A percentile compares a stretch with the other conserved stretches of the same genome.
Conservation (phyloP, 345 rosid species). For the Camelina laxa region DNA sequence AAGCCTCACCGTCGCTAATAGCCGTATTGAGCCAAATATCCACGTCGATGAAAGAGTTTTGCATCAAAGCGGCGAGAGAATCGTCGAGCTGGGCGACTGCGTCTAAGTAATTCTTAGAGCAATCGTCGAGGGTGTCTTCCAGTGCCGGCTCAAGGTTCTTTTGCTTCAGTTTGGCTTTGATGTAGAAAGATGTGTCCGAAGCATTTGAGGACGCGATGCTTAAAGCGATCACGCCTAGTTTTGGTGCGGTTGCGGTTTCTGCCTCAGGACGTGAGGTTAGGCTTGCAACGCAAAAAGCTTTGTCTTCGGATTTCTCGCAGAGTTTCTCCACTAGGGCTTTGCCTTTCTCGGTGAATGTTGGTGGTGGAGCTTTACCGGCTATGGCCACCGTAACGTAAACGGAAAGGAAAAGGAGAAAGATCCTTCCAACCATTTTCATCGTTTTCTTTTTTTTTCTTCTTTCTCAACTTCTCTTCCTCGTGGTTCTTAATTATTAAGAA, state of each 20-base stretch:
- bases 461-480: slow-evolving; percentile 25
- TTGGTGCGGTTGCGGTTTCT: slow-evolving; percentile 46
- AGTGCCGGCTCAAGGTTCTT: slow-evolving; percentile 48
- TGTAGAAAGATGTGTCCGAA: slow-evolving; percentile 46
- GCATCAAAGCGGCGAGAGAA: slow-evolving; percentile 57
- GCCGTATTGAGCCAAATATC: slow-evolving; percentile 55
- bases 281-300: slow-evolving; percentile 55
- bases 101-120: slow-evolving; percentile 57
- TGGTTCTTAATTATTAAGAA: slow-evolving; percentile 3
- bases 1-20: slow-evolving; percentile 46
- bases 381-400: slow-evolving; percentile 30
- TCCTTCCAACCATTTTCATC: slow-evolving; percentile 42
- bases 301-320: slow-evolving; percentile 50
- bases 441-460: not conserved
- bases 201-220: slow-evolving; percentile 54
- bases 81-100: slow-evolving; percentile 67
- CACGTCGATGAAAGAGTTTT: slow-evolving; percentile 45
- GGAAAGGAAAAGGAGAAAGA: slow-evolving; percentile 36
- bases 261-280: slow-evolving; percentile 49
- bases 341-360: slow-evolving; percentile 45
- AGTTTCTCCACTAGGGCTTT: slow-evolving; percentile 43
- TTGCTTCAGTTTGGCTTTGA: slow-evolving; percentile 39
- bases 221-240: slow-evolving; percentile 59
- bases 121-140: slow-evolving; percentile 67
- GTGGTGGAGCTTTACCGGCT: slow-evolving; percentile 44